Evolutionary conservation across 768 basidiomycete species (phyloP), one percentile per base, ranked within the genome.

Genomic region (Suillus variegatus): DNA sequence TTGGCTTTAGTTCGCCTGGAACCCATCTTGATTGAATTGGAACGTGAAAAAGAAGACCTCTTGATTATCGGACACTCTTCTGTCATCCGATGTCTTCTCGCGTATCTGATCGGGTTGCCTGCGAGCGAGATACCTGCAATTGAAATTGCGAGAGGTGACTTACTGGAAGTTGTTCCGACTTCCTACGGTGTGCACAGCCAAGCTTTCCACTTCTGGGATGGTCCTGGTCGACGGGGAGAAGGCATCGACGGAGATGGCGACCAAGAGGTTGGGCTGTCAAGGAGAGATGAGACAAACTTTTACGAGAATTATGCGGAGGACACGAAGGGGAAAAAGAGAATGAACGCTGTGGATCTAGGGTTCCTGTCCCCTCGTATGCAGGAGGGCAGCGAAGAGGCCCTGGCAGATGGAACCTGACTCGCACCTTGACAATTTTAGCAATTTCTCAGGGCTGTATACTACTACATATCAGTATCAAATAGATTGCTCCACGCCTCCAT

Each of bases 71-170:
- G 95, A 1, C 96, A 98, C 75, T 94, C 96, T 18, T 97, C 95
- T 47, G 97, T 99, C 74, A 97, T 99, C 71, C 89, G 97, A 20
- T 99, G 97, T 79, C 83, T 99, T 65, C 86, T 98, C 54, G 91
- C 95, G 3, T 95, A 95, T 76, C 88, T 95, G 70, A 94, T 95
- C 69, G 97, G 97, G 7, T 82, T 99, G 4, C 94, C 95, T 6
- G 94, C 97, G 0, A 91, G 91, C 35, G 97, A 99, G 75, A 97
- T 99, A 54, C 97, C 97, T 0, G 96, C 95, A 1, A 97, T 99
- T 62, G 97, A 99, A 77, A 91, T 99, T 70, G 94, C 97, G 44
- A 87, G 97, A 14, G 97, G 97, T 0, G 97, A 99, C 74, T 80
- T 99, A n/a, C 85, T 99, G 46, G 97, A 99, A 76, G 92, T 95